These are phyloP conservation scores for Prunus mira DNA, from an alignment of 306 rosid genomes.

Conservation along the genomic window DNA sequence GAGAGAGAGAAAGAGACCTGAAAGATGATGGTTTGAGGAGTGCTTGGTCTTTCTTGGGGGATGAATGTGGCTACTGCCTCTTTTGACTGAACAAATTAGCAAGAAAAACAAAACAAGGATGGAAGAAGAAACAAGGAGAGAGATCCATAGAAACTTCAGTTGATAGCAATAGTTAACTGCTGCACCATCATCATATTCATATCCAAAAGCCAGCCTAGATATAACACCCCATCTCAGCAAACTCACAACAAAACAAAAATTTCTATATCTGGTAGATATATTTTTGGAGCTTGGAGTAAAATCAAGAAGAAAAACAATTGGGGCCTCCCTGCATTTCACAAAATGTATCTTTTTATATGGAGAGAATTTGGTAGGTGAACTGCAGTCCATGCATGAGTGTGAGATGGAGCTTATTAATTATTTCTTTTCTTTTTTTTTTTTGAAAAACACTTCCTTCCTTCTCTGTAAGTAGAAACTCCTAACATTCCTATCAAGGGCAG, in stretches of 20 bases:
- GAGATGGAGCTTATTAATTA: constrained; percentile 13
- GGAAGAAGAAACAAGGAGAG: constrained; percentile 29
- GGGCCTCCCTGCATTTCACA: too few relatives aligned
- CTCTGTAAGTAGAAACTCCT: too few relatives aligned
- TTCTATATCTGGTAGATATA: background rate
- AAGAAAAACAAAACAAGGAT: constrained; percentile 25
- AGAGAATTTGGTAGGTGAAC: constrained; percentile 59
- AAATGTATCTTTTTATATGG: background rate
- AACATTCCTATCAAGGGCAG: too few relatives aligned
- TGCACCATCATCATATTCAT: constrained; percentile 32
- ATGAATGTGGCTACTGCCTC: background rate
- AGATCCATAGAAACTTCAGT: constrained; percentile 41
- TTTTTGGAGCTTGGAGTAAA: background rate
- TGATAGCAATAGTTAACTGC: constrained; percentile 59
- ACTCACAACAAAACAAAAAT: constrained; percentile 7
- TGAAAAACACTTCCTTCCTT: too few relatives aligned
- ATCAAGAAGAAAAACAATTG: background rate
- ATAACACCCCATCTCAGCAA: constrained; percentile 18
- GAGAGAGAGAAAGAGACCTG: background rate
- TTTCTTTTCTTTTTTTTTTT: background rate
- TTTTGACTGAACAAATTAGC: constrained; percentile 33
- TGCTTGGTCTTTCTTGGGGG: background rate
- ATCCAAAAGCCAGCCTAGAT: background rate
- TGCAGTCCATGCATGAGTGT: constrained; percentile 58
- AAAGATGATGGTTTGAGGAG: background rate